Evolutionary conservation across 371 early-diverging fungal species (phyloP), one percentile per base, ranked within the genome.

Genomic region (Mortierella sp.): DNA sequence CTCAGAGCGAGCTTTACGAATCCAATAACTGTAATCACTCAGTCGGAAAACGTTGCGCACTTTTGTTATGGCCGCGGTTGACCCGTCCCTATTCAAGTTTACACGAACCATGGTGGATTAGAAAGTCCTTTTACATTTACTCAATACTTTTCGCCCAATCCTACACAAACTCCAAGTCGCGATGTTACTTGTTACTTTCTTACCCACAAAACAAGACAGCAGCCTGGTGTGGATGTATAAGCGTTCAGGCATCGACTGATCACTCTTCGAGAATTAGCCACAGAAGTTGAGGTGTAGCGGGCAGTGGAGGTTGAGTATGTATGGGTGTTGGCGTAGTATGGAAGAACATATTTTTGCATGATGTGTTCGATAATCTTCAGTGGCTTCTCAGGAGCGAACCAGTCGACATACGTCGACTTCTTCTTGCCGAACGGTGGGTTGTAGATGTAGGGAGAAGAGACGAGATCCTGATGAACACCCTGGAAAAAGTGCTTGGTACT

Each of bases 21-120:
- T 51, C 71, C 71, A 71, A 42, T 46, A 71, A 4, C 61, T 61
- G 30, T 54, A 56, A 26, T 71, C 65, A 9, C 47, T 47, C 2
- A 71, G 61, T 9, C 58, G 64, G 23, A 71, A 71, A 26, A 61
- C 61, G 54, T 60, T 64, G 3, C 71, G 71, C 30, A 64, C 38
- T 48, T 71, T 64, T 42, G 54, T 61, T 41, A 71, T 56, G 0
- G 56, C 71, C 0, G 71, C 57, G 0, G 71, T 71, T 2, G 71
- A 59, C 13, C 71, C 65, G 42, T 64, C 57, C 0, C 71, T 71
- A 47, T 56, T 39, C 6, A 16, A 26, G 31, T 12, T 30, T 19
- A 16, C 19, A 16, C 5, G 45, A 43, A 16, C 9, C 45, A 39
- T 14, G 14, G 19, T 16, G 19, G n/a, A 16, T 43, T 9, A 34